Conservation (phyloP, 1,139 yeast genomes). For the Pneumocystis murina region DNA sequence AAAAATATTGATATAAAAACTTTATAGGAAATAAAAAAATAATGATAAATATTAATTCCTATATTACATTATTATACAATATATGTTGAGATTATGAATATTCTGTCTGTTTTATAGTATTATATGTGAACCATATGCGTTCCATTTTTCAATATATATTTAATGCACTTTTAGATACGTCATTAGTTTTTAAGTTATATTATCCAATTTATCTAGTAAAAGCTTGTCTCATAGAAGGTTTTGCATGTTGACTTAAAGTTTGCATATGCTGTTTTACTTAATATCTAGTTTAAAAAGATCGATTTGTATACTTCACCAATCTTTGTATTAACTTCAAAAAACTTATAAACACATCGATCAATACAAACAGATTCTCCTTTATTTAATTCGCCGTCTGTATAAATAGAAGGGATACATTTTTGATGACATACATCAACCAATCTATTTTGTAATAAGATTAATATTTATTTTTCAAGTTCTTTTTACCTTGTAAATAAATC, state of each 20-base stretch:
- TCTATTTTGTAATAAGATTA: not conserved
- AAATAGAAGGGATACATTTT: constrained; percentile 59
- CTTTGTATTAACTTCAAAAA: constrained; percentile 88
- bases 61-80: too few relatives aligned
- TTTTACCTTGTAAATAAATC: constrained; percentile 12
- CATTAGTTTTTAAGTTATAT: too few relatives aligned
- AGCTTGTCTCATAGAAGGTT: not conserved
- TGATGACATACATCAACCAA: constrained; percentile 42
- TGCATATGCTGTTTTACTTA: not conserved
- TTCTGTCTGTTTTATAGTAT: too few relatives aligned
- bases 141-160: too few relatives aligned
- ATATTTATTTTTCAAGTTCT: not conserved
- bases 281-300: too few relatives aligned
- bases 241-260: not conserved
- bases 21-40: too few relatives aligned
- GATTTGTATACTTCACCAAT: constrained; percentile 38
- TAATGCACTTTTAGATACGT: too few relatives aligned
- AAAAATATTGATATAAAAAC: too few relatives aligned
- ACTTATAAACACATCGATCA: constrained; percentile 94
- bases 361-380: constrained; percentile 81
- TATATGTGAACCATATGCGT: too few relatives aligned
- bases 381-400: constrained; percentile 62
- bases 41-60: too few relatives aligned
- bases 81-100: too few relatives aligned
- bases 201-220: not conserved